These are phyloP conservation scores for Dryas octopetala DNA, from an alignment of 306 rosid species.

Conservation along the genomic window DNA sequence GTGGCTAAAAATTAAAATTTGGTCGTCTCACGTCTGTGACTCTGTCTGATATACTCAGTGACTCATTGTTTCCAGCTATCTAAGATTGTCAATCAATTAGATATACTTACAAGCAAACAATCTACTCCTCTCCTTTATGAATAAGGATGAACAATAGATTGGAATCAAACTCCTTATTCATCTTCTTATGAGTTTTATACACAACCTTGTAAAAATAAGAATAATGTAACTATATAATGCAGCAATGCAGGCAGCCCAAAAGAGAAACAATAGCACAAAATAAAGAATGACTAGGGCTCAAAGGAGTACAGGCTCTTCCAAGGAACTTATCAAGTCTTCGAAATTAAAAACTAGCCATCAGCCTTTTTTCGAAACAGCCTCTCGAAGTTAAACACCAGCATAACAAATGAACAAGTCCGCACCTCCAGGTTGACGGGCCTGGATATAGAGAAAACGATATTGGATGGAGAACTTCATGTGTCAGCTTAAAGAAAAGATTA, in stretches of 20 bases:
- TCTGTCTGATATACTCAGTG: too few species aligned
- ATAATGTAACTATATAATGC: not conserved
- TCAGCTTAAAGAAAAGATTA: not conserved
- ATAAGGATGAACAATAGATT: too few species aligned
- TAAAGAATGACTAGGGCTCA: not conserved
- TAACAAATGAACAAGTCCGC: constrained; percentile 88
- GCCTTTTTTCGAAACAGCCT: constrained; percentile 72
- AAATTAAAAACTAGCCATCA: constrained; percentile 79
- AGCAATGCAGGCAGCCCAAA: not conserved
- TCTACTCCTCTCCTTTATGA: too few species aligned
- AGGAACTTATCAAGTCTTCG: constrained; percentile 51
- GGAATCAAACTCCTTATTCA: not conserved
- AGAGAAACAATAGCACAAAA: not conserved
- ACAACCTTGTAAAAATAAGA: not conserved
- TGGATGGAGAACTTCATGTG: too few species aligned
- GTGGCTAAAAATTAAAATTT: too few species aligned
- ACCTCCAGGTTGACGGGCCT: constrained; percentile 90
- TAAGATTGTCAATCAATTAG: too few species aligned
- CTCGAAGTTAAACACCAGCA: constrained; percentile 78
- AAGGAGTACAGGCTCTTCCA: constrained; percentile 7
- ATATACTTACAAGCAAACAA: too few species aligned
- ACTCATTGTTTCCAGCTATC: too few species aligned
- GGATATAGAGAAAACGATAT: constrained; percentile 3
- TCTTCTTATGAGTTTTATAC: not conserved
- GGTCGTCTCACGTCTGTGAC: too few species aligned